phyloP scores from a whole-genome alignment of 495 filamentous ascomycete species.

The Glonium stellatum region DNA sequence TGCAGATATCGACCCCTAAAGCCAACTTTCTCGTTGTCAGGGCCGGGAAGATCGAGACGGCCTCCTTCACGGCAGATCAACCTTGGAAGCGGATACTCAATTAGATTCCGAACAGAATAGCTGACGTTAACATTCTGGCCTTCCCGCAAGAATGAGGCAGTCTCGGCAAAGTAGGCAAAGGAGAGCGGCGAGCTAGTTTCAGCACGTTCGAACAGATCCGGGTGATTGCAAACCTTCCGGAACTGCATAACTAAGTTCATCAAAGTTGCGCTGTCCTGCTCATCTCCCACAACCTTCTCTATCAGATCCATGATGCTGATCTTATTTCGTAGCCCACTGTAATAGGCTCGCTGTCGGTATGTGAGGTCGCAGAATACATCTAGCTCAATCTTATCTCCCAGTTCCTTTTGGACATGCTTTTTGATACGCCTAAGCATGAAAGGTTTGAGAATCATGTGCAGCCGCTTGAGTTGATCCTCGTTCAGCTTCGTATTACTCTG shows the following conservation, averaged over 20 bases:
- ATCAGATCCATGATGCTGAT: constrained; percentile 98
- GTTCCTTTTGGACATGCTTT: constrained; percentile 97
- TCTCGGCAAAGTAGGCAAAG: constrained; percentile 79
- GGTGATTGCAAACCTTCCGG: constrained; percentile 98
- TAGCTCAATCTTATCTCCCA: constrained; percentile 95
- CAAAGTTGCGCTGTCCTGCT: constrained; percentile 86
- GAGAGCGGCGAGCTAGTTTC: constrained; percentile 84
- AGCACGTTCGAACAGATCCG: constrained; percentile 91
- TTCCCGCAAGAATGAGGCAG: constrained; percentile 87
- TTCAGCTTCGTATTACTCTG: constrained; percentile 98
- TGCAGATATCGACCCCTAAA: constrained; percentile 66
- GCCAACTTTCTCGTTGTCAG: constrained; percentile 65
- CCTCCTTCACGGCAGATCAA: constrained; percentile 71
- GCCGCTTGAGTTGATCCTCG: constrained; percentile 88
- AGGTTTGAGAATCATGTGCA: constrained; percentile 98
- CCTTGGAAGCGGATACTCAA: constrained; percentile 75
- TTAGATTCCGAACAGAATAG: constrained; percentile 80
- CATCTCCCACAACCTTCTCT: constrained; percentile 92
- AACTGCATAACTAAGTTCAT: constrained; percentile 99
- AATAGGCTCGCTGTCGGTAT: constrained; percentile 93
- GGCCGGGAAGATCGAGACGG: constrained; percentile 67
- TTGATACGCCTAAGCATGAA: constrained; percentile 99
- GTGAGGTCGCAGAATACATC: constrained; percentile 96
- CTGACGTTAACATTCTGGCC: constrained; percentile 68
- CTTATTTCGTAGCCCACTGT: constrained; percentile 82